phyloP scores from a whole-genome alignment of 768 basidiomycete genomes.

The Phaeotremella skinneri region DNA sequence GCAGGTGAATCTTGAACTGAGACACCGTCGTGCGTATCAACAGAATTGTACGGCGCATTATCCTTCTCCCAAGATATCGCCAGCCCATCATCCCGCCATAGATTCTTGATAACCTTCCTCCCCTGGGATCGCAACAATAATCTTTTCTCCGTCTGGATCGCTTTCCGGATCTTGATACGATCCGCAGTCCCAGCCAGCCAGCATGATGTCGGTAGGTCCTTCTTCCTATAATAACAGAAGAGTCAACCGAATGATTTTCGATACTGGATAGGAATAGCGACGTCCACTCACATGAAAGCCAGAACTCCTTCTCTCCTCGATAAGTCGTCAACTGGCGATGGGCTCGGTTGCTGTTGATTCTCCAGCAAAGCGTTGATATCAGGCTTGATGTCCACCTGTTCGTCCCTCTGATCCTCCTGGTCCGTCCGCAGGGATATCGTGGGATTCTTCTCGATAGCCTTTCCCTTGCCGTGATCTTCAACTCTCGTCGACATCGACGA shows the following conservation, averaged over 20 bases:
- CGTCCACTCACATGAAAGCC: not conserved
- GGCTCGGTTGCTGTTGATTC: not conserved
- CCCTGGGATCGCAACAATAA: not conserved
- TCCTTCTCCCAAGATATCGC: not conserved
- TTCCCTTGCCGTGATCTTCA: not conserved
- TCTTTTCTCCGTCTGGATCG: not conserved
- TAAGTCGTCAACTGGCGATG: not conserved
- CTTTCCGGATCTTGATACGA: not conserved
- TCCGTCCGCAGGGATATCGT: not conserved
- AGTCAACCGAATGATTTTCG: not conserved
- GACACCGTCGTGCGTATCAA: too few species aligned
- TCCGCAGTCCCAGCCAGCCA: not conserved
- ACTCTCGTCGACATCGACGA: not conserved
- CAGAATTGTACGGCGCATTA: too few species aligned
- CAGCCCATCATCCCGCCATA: not conserved
- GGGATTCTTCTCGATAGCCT: not conserved
- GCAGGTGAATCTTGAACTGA: too few species aligned
- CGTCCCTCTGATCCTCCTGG: not conserved
- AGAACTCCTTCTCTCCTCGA: not conserved
- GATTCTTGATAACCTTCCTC: not conserved
- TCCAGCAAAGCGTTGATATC: slow-evolving; percentile 1
- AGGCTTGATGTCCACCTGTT: not conserved
- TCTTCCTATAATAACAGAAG: not conserved
- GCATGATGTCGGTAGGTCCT: not conserved
- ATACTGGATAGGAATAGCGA: not conserved